Conservation (phyloP, 176 grass and related monocot genomes). For the Thalia dealbata region DNA sequence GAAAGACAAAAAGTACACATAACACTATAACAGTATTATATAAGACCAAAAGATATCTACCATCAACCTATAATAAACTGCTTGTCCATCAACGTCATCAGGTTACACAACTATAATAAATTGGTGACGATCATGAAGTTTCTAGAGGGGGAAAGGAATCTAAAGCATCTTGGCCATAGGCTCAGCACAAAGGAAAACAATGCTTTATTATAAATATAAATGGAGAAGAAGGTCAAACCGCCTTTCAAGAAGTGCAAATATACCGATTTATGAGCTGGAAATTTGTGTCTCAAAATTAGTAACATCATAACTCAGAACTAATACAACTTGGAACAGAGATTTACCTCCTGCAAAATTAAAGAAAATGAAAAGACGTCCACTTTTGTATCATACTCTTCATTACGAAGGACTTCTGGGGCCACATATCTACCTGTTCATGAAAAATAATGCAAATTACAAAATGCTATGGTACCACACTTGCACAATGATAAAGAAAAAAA, state of each 20-base stretch:
- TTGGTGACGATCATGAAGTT: neutral
- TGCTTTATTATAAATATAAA: neutral
- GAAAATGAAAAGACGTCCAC: slow-evolving; percentile 94
- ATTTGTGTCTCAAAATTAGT: neutral
- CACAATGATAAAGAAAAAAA: neutral
- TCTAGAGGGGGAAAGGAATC: neutral
- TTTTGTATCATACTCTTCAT: slow-evolving; percentile 88
- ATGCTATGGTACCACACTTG: neutral
- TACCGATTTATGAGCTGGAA: neutral
- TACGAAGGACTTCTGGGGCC: slow-evolving; percentile 82
- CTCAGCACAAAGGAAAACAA: neutral
- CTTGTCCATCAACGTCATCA: neutral
- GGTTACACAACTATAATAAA: neutral
- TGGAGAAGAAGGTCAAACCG: neutral
- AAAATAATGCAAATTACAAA: slow-evolving; percentile 5
- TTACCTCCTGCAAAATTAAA: slow-evolving; percentile 94
- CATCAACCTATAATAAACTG: neutral
- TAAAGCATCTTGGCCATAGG: neutral
- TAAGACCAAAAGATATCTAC: too few species aligned
- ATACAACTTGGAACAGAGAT: neutral
- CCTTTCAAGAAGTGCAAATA: neutral
- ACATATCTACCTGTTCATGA: slow-evolving; percentile 71
- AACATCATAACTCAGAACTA: slow-evolving; percentile 1
- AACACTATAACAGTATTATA: too few species aligned
- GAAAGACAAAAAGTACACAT: too few species aligned